Conservation (phyloP, 1,284 basidiomycete species). For the Thecaphora thlaspeos region DNA sequence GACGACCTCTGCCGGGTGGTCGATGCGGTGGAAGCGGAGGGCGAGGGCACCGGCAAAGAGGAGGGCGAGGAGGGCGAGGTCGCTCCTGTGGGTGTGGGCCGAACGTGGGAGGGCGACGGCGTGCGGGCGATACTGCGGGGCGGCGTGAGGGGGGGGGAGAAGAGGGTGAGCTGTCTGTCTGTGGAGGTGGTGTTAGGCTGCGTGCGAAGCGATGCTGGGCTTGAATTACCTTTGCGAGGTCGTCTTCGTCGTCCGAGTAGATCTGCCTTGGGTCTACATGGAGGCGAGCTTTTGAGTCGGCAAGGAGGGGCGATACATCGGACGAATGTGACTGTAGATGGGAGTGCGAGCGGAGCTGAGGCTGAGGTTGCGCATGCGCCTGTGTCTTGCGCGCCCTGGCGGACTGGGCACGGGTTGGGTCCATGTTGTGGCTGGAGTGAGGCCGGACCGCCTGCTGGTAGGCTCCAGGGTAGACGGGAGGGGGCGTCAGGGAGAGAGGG, state of each 20-base stretch:
- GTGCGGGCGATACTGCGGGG: not conserved
- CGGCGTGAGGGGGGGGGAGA: not conserved
- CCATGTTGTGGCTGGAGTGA: not conserved
- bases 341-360: too few relatives aligned
- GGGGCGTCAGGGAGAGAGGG: too few relatives aligned
- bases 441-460: not conserved
- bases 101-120: slow-evolving; percentile 4
- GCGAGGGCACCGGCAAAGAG: slow-evolving; percentile 37
- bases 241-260: too few relatives aligned
- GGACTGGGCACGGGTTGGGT: not conserved
- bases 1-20: slow-evolving; percentile 49
- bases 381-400: not conserved
- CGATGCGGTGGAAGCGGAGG: slow-evolving; percentile 40
- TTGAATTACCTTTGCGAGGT: too few relatives aligned
- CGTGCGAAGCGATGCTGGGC: too few relatives aligned
- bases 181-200: too few relatives aligned
- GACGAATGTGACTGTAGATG: too few relatives aligned
- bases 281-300: too few relatives aligned
- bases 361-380: too few relatives aligned
- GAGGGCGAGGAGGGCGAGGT: slow-evolving; percentile 15
- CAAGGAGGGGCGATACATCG: too few relatives aligned
- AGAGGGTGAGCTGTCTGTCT: not conserved
- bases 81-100: slow-evolving; percentile 17
- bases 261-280: too few relatives aligned
- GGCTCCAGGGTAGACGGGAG: too few relatives aligned